These are phyloP conservation scores for Gnomoniopsis smithogilvyi DNA, from an alignment of 2,329 filamentous ascomycete species.

Conservation along the genomic window DNA sequence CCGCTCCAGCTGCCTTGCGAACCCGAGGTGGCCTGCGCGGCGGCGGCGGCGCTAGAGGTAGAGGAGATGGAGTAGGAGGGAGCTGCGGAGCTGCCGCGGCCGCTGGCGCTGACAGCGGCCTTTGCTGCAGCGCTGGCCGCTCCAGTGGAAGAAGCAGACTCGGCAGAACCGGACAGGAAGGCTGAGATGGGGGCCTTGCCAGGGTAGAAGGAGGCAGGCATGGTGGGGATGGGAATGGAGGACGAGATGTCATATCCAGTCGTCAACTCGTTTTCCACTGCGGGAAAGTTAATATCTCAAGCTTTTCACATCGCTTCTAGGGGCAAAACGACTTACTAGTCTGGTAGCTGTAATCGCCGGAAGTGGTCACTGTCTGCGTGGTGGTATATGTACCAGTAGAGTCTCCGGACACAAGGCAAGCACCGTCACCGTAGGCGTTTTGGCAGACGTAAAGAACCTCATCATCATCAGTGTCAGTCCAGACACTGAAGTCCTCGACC, in stretches of 20 bases:
- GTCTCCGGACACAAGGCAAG: constrained; percentile 18
- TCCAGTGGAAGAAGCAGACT: neutral
- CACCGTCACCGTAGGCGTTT: constrained; percentile 21
- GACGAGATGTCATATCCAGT: constrained; percentile 11
- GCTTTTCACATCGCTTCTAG: neutral
- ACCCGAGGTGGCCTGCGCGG: neutral
- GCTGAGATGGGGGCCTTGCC: constrained; percentile 14
- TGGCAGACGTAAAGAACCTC: constrained; percentile 24
- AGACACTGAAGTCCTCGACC: constrained; percentile 49
- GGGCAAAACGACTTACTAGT: constrained; percentile 15
- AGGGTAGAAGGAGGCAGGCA: constrained; percentile 17
- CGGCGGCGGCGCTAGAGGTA: neutral
- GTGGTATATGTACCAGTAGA: constrained; percentile 18
- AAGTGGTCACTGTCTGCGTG: constrained; percentile 19
- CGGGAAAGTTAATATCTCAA: neutral
- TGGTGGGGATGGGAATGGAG: constrained; percentile 15
- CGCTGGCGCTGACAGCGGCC: neutral
- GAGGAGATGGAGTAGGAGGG: neutral
- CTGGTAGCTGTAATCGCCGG: constrained; percentile 17
- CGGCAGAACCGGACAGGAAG: constrained; percentile 6
- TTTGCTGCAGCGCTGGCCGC: neutral
- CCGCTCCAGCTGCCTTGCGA: neutral
- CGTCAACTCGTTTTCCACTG: constrained; percentile 14
- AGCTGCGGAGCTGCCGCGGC: neutral
- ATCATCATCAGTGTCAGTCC: constrained; percentile 42